Conservation (phyloP, 305 asterid genomes). For the Solanum aculeatissimum region DNA sequence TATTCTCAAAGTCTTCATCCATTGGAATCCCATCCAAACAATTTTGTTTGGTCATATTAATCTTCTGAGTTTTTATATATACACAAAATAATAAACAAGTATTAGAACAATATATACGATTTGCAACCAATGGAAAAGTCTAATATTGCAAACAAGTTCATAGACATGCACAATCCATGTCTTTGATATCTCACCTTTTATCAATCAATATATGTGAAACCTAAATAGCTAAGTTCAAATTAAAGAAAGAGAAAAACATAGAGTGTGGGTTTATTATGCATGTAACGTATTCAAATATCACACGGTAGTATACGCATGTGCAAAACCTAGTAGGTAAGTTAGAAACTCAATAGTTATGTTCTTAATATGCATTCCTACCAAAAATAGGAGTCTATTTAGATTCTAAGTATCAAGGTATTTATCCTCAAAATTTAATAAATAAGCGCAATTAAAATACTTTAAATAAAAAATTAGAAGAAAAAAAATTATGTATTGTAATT, state of each 20-base stretch:
- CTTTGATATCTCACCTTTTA: neutral
- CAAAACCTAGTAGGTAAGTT: neutral
- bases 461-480: no score
- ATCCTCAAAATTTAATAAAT: neutral
- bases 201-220: neutral
- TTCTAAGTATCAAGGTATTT: neutral
- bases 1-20: slow-evolving; percentile 22
- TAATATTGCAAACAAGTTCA: neutral
- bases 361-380: neutral
- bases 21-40: slow-evolving; percentile 20
- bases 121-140: neutral
- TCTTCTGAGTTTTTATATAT: slow-evolving; percentile 17
- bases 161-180: neutral
- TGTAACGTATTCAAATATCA: neutral
- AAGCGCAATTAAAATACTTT: neutral
- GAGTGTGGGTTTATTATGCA: neutral
- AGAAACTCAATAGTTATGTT: neutral
- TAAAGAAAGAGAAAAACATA: neutral
- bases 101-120: neutral
- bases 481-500: no score
- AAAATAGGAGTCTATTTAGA: neutral
- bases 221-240: neutral
- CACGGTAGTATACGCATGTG: neutral
- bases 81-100: neutral
- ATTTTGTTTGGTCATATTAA: slow-evolving; percentile 39